Conservation (phyloP, 768 basidiomycete genomes). For the Pisolithus sp. region DNA sequence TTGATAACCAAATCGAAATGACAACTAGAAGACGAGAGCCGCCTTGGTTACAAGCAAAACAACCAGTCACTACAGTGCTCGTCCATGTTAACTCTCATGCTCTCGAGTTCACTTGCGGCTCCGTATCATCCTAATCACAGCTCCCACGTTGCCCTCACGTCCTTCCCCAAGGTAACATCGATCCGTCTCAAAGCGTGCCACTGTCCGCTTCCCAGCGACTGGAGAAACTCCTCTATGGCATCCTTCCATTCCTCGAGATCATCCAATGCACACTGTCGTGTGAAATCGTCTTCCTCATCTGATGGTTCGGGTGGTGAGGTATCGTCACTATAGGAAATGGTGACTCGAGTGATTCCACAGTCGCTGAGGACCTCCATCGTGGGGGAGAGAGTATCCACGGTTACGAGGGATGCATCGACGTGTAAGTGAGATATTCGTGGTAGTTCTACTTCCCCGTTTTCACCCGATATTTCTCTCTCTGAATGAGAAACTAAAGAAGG, state of each 20-base stretch:
- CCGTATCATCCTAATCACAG: slow-evolving; percentile 7
- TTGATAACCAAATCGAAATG: too few relatives aligned
- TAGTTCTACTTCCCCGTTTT: neutral
- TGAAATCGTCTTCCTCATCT: slow-evolving; percentile 17
- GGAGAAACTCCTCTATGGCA: slow-evolving; percentile 16
- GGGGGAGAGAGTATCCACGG: slow-evolving; percentile 15
- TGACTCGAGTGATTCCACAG: slow-evolving; percentile 17
- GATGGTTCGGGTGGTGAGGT: slow-evolving; percentile 1
- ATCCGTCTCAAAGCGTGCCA: slow-evolving; percentile 16
- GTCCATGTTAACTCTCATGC: too few relatives aligned
- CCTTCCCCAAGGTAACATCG: slow-evolving; percentile 12
- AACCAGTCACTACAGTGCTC: too few relatives aligned
- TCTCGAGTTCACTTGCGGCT: too few relatives aligned
- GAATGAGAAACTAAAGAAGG: neutral
- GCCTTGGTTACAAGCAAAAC: too few relatives aligned
- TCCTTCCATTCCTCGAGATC: slow-evolving; percentile 24
- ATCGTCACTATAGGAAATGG: slow-evolving; percentile 15
- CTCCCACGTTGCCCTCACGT: slow-evolving; percentile 17
- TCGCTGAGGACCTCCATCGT: slow-evolving; percentile 14
- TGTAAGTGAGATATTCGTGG: slow-evolving; percentile 17
- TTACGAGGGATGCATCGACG: slow-evolving; percentile 22
- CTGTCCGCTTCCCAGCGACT: slow-evolving; percentile 6
- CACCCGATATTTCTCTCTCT: neutral
- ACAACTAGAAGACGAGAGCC: too few relatives aligned
- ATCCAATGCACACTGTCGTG: slow-evolving; percentile 25